phyloP scores from a whole-genome alignment of 1,284 basidiomycete species.

The Hemileia vastatrix region DNA sequence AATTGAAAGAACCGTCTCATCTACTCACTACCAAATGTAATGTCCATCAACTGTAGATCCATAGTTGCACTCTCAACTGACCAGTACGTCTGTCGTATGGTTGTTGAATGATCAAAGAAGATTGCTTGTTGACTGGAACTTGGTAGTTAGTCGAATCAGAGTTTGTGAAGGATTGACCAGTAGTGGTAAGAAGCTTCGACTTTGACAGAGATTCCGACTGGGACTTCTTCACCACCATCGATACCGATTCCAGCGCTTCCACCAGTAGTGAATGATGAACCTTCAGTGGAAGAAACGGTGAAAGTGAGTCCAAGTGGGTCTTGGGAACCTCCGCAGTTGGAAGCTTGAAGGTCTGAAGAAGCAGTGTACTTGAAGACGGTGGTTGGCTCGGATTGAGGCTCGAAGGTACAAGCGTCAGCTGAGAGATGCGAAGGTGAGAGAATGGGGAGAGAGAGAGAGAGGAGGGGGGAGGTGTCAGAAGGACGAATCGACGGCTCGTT shows the following conservation, averaged over 20 bases:
- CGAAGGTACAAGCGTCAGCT: not conserved
- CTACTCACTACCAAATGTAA: no score
- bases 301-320: not conserved
- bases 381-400: not conserved
- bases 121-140: not conserved
- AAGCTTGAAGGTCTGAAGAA: not conserved
- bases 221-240: not conserved
- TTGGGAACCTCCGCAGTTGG: not conserved
- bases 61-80: not conserved
- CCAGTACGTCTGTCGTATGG: not conserved
- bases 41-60: no score
- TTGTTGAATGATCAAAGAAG: not conserved
- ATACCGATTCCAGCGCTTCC: not conserved
- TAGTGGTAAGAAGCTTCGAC: not conserved
- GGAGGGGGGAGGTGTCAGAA: not conserved
- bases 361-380: not conserved
- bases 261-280: not conserved
- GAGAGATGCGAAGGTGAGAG: no score
- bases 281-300: not conserved
- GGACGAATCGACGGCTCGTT: no score
- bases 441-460: not conserved
- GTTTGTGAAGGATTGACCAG: not conserved
- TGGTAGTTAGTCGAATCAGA: not conserved
- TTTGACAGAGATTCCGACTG: not conserved
- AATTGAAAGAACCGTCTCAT: no score